These are phyloP conservation scores for Coemansia sp. DNA, from an alignment of 192 early-diverging fungal genomes.

Conservation along the genomic window DNA sequence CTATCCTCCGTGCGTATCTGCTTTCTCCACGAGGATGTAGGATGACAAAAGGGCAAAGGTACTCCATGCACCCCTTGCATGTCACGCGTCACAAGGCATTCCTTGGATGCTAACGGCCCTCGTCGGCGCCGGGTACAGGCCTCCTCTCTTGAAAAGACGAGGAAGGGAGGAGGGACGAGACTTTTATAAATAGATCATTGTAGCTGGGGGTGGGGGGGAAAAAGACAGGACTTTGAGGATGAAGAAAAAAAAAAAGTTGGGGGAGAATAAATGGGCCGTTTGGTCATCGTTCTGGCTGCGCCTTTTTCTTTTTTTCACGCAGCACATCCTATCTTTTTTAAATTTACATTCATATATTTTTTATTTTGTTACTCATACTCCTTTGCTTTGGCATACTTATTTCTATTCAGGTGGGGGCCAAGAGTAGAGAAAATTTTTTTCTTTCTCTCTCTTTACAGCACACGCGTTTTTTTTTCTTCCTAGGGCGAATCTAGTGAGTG, in stretches of 20 bases:
- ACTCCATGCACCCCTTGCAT: slow-evolving; percentile 4
- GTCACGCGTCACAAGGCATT: background rate
- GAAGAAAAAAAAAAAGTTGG: background rate
- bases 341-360: background rate
- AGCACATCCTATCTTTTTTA: slow-evolving; percentile 4
- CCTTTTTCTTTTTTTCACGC: slow-evolving; percentile 26
- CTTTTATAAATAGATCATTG: background rate
- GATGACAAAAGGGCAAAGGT: background rate
- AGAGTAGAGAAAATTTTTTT: background rate
- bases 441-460: background rate
- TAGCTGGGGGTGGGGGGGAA: background rate
- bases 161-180: background rate
- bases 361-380: background rate
- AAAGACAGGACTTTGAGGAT: background rate
- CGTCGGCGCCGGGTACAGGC: background rate
- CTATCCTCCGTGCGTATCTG: background rate
- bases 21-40: background rate
- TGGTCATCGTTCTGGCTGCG: slow-evolving; percentile 25
- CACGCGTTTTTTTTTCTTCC: background rate
- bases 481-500: background rate
- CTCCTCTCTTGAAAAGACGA: background rate
- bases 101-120: background rate
- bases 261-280: slow-evolving; percentile 1
- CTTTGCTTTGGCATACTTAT: background rate
- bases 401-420: background rate